Percentiles rank a stretch among this genome's conserved stretches.
Evolutionary conservation across 225 moss, liverwort and hornwort genomes (phyloP).

Genomic region (Polytrichum formosum): DNA sequence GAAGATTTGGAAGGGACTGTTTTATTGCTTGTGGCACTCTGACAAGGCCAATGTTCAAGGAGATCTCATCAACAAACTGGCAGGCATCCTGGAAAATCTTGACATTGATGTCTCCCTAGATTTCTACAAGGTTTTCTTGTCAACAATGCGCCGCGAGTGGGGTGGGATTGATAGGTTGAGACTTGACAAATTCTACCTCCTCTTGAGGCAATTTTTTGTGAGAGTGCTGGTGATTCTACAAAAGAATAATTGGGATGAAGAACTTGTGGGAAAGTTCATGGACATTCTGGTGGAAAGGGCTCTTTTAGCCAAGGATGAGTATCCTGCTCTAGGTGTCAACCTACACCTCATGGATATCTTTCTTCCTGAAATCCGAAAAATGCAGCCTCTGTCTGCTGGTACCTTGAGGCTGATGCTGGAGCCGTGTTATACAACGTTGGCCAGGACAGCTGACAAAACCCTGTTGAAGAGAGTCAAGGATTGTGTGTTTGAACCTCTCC

Average conservation of each 20-base stretch:
- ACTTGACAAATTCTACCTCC: slow-evolving; percentile 89
- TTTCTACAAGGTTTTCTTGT: slow-evolving; percentile 86
- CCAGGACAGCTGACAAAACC: slow-evolving; percentile 57
- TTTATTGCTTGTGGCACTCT: slow-evolving; percentile 94
- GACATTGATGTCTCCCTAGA: slow-evolving; percentile 59
- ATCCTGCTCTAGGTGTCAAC: slow-evolving; percentile 78
- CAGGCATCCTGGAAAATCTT: slow-evolving; percentile 77
- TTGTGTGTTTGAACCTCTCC: slow-evolving; percentile 63
- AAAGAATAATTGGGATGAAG: slow-evolving; percentile 73
- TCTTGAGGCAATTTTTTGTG: slow-evolving; percentile 68
- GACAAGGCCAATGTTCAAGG: slow-evolving; percentile 91
- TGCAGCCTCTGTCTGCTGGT: slow-evolving; percentile 62
- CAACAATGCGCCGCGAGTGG: slow-evolving; percentile 96
- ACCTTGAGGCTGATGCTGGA: slow-evolving; percentile 71
- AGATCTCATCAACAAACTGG: slow-evolving; percentile 81
- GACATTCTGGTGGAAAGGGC: slow-evolving; percentile 70
- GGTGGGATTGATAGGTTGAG: slow-evolving; percentile 86
- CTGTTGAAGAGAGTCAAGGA: slow-evolving; percentile 74
- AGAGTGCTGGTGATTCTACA: slow-evolving; percentile 72
- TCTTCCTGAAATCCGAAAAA: slow-evolving; percentile 73
- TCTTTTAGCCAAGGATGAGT: slow-evolving; percentile 71
- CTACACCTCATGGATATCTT: slow-evolving; percentile 82
- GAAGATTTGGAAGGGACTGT: slow-evolving; percentile 95
- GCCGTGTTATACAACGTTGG: slow-evolving; percentile 61
- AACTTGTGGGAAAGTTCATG: slow-evolving; percentile 62